These are phyloP conservation scores for Ceratobasidium sp. DNA, from an alignment of 1,284 basidiomycete species.

Conservation along the genomic window DNA sequence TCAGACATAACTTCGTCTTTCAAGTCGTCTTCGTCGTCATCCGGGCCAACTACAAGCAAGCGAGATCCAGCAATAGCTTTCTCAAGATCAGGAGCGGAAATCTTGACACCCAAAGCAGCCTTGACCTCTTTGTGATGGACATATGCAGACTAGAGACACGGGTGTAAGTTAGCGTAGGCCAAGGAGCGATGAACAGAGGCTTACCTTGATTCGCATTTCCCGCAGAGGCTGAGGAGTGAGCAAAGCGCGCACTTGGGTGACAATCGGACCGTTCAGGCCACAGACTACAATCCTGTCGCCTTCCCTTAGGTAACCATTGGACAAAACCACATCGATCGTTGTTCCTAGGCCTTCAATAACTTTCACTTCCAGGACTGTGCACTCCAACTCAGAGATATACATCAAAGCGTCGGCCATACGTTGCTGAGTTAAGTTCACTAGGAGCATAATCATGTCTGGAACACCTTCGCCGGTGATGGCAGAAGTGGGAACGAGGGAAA, in stretches of 20 bases:
- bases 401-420: slow-evolving; percentile 97
- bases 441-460: slow-evolving; percentile 99
- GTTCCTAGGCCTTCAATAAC: slow-evolving; percentile 98
- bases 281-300: slow-evolving; percentile 97
- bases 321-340: slow-evolving; percentile 96
- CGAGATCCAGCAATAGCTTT: slow-evolving; percentile 99
- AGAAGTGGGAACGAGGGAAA: slow-evolving; percentile 97
- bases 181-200: slow-evolving; percentile 44
- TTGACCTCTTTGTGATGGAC: slow-evolving; percentile 99
- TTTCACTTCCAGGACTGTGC: slow-evolving; percentile 99
- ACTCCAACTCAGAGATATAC: slow-evolving; percentile 98
- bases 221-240: slow-evolving; percentile 97
- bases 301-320: slow-evolving; percentile 93
- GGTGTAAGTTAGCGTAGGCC: slow-evolving; percentile 25
- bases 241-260: slow-evolving; percentile 93
- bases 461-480: slow-evolving; percentile 98
- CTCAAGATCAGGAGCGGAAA: slow-evolving; percentile 94
- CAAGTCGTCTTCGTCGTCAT: slow-evolving; percentile 59
- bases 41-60: slow-evolving; percentile 87
- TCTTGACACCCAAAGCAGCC: slow-evolving; percentile 97
- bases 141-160: slow-evolving; percentile 78
- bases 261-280: slow-evolving; percentile 97
- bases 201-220: slow-evolving; percentile 93
- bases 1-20: slow-evolving; percentile 64
- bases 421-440: slow-evolving; percentile 97